Percentiles rank a stretch among this genome's conserved stretches.
These are phyloP conservation scores for Vanderwaltozyma tropicalis DNA, from an alignment of 805 yeast species.

Conservation along the genomic window DNA sequence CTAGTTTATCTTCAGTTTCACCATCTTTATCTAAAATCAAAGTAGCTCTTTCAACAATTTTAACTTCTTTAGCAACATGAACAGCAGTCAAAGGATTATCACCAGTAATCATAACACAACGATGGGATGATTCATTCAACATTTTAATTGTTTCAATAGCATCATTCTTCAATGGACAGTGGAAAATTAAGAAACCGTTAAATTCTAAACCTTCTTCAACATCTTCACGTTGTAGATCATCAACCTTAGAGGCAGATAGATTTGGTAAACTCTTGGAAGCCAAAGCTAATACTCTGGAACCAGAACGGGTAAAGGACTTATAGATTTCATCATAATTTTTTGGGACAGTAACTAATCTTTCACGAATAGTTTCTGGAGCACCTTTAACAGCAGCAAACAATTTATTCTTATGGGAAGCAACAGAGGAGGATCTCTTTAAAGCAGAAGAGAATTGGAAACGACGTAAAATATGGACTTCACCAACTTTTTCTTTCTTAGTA, in stretches of 20 bases:
- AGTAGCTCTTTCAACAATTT: conserved; percentile 72
- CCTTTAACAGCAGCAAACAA: conserved; percentile 85
- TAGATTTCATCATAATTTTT: conserved; percentile 71
- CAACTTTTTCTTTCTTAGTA: conserved; percentile 38
- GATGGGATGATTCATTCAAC: conserved; percentile 91
- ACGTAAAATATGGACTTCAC: conserved; percentile 63
- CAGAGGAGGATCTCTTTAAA: conserved; percentile 85
- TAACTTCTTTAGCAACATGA: conserved; percentile 92
- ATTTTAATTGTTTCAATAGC: conserved; percentile 82
- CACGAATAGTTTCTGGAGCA: conserved; percentile 92
- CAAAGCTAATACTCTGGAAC: conserved; percentile 92
- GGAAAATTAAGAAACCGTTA: conserved; percentile 93
- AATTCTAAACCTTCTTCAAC: conserved; percentile 68
- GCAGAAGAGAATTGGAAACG: conserved; percentile 97
- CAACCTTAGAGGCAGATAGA: conserved; percentile 39
- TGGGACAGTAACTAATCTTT: conserved; percentile 64
- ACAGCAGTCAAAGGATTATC: conserved; percentile 97
- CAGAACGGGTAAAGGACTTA: conserved; percentile 86
- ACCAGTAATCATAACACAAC: conserved; percentile 97
- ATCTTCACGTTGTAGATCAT: conserved; percentile 57
- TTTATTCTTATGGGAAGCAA: conserved; percentile 49
- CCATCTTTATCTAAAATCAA: conserved; percentile 81
- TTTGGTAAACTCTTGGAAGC: conserved; percentile 68
- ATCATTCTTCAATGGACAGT: conserved; percentile 90
- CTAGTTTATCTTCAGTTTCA: conserved; percentile 44